Evolutionary conservation across 2,329 filamentous ascomycete genomes (phyloP).

Genomic region (Claviceps humidiphila): DNA sequence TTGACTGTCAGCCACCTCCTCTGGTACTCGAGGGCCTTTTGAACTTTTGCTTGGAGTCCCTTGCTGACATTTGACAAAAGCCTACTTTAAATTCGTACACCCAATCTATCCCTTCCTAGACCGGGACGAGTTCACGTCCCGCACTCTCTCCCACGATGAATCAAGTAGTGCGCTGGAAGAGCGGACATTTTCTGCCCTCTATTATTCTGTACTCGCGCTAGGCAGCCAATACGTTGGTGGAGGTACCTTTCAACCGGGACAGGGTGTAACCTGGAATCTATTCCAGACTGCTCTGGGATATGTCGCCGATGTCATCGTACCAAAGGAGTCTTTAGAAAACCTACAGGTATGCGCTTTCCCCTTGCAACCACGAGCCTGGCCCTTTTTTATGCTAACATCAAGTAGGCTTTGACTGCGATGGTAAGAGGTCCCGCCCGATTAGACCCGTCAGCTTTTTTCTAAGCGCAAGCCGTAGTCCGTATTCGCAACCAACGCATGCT

Average conservation of each 20-base stretch:
- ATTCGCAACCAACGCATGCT: slow-evolving; percentile 21
- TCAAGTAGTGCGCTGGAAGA: not conserved
- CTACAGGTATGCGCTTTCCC: not conserved
- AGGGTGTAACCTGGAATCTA: slow-evolving; percentile 10
- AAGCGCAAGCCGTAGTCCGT: slow-evolving; percentile 15
- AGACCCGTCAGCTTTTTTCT: not conserved
- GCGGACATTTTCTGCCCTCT: slow-evolving; percentile 20
- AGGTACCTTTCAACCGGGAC: slow-evolving; percentile 8
- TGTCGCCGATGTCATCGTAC: slow-evolving; percentile 8
- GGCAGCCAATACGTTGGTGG: slow-evolving; percentile 19
- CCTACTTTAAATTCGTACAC: slow-evolving; percentile 23
- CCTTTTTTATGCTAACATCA: not conserved
- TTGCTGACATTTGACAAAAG: slow-evolving; percentile 9
- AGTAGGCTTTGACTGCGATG: slow-evolving; percentile 4
- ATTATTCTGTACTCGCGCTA: slow-evolving; percentile 19
- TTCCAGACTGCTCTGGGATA: slow-evolving; percentile 11
- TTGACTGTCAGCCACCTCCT: not conserved
- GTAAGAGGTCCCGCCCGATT: not conserved
- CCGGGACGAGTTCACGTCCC: slow-evolving; percentile 3
- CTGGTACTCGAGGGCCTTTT: not conserved
- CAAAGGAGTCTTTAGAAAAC: slow-evolving; percentile 1
- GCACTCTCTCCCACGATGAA: not conserved
- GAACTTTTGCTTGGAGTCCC: not conserved
- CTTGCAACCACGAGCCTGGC: not conserved
- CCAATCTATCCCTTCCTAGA: slow-evolving; percentile 24